A percentile compares a stretch with the other conserved stretches of the same genome.
phyloP scores from a whole-genome alignment of 2,329 filamentous ascomycete genomes.

The Aspergillus aculeatinus region DNA sequence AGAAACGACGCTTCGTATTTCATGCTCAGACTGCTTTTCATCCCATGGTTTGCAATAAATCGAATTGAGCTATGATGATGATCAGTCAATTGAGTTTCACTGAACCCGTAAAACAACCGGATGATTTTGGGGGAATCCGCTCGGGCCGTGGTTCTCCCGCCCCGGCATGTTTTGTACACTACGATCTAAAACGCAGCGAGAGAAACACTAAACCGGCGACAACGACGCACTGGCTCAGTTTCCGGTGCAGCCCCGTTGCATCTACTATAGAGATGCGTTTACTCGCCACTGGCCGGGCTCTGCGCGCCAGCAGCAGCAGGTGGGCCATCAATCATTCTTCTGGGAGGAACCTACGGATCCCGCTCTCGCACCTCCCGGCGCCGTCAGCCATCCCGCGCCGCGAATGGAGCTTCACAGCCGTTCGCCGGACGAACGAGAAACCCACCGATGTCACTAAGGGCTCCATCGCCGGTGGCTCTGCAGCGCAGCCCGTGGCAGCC shows the following conservation, averaged over 20 bases:
- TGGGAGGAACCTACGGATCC: slow-evolving; percentile 22
- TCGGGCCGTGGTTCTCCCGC: slow-evolving; percentile 6
- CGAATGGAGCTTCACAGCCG: slow-evolving; percentile 36
- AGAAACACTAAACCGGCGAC: neutral
- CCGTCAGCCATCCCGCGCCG: slow-evolving; percentile 21
- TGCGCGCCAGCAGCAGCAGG: slow-evolving; percentile 36
- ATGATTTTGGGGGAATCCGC: neutral
- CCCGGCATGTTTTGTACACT: slow-evolving; percentile 2
- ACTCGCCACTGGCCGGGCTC: slow-evolving; percentile 40
- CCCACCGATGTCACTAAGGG: slow-evolving; percentile 8
- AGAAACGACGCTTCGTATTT: neutral
- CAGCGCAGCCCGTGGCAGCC: slow-evolving; percentile 51
- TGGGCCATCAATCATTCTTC: slow-evolving; percentile 32
- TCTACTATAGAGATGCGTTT: slow-evolving; percentile 34
- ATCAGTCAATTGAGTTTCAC: too few relatives aligned
- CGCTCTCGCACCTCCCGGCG: slow-evolving; percentile 21
- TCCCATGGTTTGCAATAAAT: too few relatives aligned
- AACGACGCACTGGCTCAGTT: neutral
- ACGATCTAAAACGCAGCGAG: neutral
- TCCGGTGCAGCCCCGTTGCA: neutral
- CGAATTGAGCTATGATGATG: neutral
- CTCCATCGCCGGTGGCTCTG: neutral
- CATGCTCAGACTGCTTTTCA: too few relatives aligned
- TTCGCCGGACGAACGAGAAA: slow-evolving; percentile 24
- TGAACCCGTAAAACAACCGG: neutral